These are phyloP conservation scores for Cenchrus americanus DNA, from an alignment of 176 grass and related monocot species.

Conservation along the genomic window DNA sequence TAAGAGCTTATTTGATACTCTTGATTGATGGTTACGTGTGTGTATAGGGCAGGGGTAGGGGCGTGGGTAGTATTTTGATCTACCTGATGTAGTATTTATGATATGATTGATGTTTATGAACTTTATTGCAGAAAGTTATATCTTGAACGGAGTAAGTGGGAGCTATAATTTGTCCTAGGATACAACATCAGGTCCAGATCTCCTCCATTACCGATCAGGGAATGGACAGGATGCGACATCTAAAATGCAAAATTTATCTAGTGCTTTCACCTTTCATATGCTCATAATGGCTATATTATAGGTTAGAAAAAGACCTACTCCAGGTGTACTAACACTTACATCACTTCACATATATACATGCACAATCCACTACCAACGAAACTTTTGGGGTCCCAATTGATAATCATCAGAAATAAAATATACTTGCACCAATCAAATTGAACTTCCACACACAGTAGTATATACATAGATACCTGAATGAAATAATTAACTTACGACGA, in stretches of 20 bases:
- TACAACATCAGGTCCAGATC: constrained; percentile 43
- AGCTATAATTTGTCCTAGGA: constrained; percentile 46
- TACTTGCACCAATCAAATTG: neutral
- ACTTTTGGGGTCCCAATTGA: constrained; percentile 4
- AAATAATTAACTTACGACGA: neutral
- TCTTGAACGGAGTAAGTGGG: constrained; percentile 36
- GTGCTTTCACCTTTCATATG: constrained; percentile 41
- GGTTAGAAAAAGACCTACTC: constrained; percentile 42
- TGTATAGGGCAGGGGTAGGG: neutral
- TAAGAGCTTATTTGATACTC: neutral
- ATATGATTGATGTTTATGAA: constrained; percentile 25
- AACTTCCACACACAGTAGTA: neutral
- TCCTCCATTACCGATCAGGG: constrained; percentile 28
- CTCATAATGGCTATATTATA: constrained; percentile 46
- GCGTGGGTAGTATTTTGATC: neutral
- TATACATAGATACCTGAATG: neutral
- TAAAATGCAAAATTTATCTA: constrained; percentile 45
- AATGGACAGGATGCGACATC: constrained; percentile 46
- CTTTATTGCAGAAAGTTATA: constrained; percentile 37
- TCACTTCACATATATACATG: constrained; percentile 35
- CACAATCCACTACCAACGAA: neutral
- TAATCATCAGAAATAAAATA: neutral
- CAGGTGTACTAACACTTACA: constrained; percentile 39
- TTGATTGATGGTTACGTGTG: neutral
- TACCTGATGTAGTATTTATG: constrained; percentile 25